Percentiles rank a stretch among this genome's conserved stretches.
phyloP scores from a whole-genome alignment of 495 filamentous ascomycete species.

The Aspergillus kassunensis region DNA sequence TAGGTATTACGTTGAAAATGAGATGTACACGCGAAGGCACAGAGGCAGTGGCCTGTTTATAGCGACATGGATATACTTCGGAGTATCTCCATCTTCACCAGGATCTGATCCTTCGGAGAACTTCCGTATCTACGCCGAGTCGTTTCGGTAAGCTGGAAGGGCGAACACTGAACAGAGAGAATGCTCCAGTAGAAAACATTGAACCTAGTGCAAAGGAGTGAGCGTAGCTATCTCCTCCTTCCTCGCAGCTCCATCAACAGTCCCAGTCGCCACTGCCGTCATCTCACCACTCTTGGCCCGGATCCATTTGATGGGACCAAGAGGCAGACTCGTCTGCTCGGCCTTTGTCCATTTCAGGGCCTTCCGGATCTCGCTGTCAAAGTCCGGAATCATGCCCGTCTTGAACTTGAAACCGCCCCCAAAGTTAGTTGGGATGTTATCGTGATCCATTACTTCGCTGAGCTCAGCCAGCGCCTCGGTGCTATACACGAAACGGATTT shows the following conservation, averaged over 20 bases:
- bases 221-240: neutral
- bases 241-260: neutral
- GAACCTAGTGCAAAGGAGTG: no score
- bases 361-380: slow-evolving; percentile 16
- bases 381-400: slow-evolving; percentile 24
- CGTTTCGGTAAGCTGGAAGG: no score
- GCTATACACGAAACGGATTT: slow-evolving; percentile 19
- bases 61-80: no score
- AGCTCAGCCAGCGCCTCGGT: slow-evolving; percentile 18
- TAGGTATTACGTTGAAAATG: no score
- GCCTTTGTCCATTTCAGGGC: slow-evolving; percentile 9
- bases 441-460: slow-evolving; percentile 18
- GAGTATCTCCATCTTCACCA: no score
- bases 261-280: slow-evolving; percentile 23
- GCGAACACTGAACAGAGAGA: no score
- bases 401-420: slow-evolving; percentile 21
- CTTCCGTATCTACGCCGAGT: no score
- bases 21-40: no score
- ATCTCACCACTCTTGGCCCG: slow-evolving; percentile 10
- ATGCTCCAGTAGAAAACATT: no score
- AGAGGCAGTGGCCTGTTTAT: no score
- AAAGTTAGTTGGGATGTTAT: slow-evolving; percentile 21
- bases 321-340: slow-evolving; percentile 13
- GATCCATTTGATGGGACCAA: slow-evolving; percentile 26
- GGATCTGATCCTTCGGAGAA: no score